Conservation (phyloP, 495 filamentous ascomycete species). For the Glutinoglossum americanum region DNA sequence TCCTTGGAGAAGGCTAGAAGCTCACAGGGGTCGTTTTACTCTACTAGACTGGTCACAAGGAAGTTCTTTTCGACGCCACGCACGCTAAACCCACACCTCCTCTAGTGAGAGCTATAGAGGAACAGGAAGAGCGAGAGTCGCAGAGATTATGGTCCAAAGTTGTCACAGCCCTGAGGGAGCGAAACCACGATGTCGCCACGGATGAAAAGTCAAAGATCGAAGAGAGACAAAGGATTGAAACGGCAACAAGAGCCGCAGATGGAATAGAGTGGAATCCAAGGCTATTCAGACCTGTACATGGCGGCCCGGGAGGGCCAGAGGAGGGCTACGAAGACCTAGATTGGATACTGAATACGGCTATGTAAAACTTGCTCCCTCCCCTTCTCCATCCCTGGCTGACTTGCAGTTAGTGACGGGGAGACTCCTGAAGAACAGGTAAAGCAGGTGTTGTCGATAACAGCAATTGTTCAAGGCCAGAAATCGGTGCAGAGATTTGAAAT, state of each 20-base stretch:
- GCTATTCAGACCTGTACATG: slow-evolving; percentile 56
- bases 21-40: slow-evolving; percentile 1
- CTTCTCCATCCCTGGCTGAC: not conserved
- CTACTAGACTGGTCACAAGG: slow-evolving; percentile 59
- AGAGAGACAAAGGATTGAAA: slow-evolving; percentile 73
- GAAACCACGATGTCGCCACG: slow-evolving; percentile 76
- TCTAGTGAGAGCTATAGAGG: slow-evolving; percentile 49
- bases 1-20: not conserved
- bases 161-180: slow-evolving; percentile 52
- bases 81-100: slow-evolving; percentile 56
- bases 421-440: slow-evolving; percentile 53
- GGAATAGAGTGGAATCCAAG: slow-evolving; percentile 77
- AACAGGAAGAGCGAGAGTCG: slow-evolving; percentile 82
- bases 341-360: slow-evolving; percentile 78
- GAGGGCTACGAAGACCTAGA: slow-evolving; percentile 80
- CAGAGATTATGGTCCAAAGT: slow-evolving; percentile 71
- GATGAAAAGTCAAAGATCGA: slow-evolving; percentile 92
- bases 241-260: slow-evolving; percentile 56
- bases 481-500: slow-evolving; percentile 21
- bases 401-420: slow-evolving; percentile 31
- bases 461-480: slow-evolving; percentile 59
- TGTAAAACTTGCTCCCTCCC: slow-evolving; percentile 28
- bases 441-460: slow-evolving; percentile 72
- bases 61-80: slow-evolving; percentile 73
- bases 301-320: slow-evolving; percentile 47